Evolutionary conservation across 352 stramenopile genomes (phyloP).

Genomic region (Globisporangium irregulare): DNA sequence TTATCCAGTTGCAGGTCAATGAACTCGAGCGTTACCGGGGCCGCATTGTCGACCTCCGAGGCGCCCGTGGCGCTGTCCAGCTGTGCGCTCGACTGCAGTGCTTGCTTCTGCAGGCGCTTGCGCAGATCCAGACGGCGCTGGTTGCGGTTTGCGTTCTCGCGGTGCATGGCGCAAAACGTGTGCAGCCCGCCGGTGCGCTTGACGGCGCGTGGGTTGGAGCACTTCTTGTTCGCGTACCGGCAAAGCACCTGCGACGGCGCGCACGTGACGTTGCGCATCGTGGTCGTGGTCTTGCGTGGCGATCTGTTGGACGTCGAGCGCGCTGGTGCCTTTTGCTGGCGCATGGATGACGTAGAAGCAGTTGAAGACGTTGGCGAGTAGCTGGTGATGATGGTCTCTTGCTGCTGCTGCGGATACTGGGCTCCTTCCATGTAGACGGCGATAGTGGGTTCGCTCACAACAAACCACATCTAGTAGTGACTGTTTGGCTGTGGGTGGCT

Average conservation of each 20-base stretch:
- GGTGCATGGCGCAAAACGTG: constrained; percentile 45
- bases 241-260: constrained; percentile 21
- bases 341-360: background rate
- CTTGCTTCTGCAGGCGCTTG: constrained; percentile 23
- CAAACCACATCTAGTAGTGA: constrained; percentile 8
- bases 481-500: background rate
- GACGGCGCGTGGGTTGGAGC: constrained; percentile 31
- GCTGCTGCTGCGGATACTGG: constrained; percentile 6
- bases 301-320: background rate
- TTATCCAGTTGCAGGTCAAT: background rate
- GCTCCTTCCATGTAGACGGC: constrained; percentile 5
- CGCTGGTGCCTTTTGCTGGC: background rate
- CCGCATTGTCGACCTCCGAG: background rate
- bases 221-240: constrained; percentile 46
- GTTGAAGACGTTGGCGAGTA: background rate
- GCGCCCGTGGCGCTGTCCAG: background rate
- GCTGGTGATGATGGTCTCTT: background rate
- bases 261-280: constrained; percentile 15
- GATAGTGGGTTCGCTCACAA: constrained; percentile 1
- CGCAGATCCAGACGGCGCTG: constrained; percentile 28
- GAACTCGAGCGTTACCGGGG: background rate
- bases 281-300: background rate
- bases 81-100: background rate
- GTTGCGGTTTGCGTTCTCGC: constrained; percentile 27
- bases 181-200: constrained; percentile 49